phyloP scores from a whole-genome alignment of 768 basidiomycete genomes.

The Macrolepiota fuliginosa region DNA sequence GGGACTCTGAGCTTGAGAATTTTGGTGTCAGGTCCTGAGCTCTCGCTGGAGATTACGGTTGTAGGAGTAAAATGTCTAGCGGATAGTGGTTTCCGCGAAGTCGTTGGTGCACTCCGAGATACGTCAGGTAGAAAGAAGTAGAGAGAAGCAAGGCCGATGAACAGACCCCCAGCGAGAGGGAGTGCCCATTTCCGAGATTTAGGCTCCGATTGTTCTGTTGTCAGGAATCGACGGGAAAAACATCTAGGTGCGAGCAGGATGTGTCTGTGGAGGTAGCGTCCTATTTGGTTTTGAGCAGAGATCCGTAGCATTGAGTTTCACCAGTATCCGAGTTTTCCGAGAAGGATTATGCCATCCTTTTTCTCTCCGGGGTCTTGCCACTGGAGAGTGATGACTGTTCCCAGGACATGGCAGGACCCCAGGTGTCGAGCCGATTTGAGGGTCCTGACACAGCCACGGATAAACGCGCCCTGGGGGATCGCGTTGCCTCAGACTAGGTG shows the following conservation, averaged over 20 bases:
- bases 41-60: conserved; percentile 51
- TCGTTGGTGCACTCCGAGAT: conserved; percentile 44
- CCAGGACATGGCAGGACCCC: not conserved
- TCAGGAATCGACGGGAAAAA: not conserved
- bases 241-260: not conserved
- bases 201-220: not conserved
- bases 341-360: not conserved
- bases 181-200: conserved; percentile 7
- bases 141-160: conserved; percentile 34
- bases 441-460: too few species aligned
- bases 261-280: not conserved
- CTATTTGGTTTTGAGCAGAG: not conserved
- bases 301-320: not conserved
- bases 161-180: conserved; percentile 34
- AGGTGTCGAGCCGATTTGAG: too few species aligned
- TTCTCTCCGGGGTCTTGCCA: too few species aligned
- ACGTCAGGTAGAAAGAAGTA: conserved; percentile 54
- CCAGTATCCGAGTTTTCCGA: not conserved
- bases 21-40: conserved; percentile 57
- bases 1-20: conserved; percentile 63
- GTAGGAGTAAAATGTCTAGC: conserved; percentile 59
- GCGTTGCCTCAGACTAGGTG: too few species aligned
- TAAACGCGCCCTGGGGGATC: too few species aligned
- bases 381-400: too few species aligned
- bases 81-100: conserved; percentile 33